A percentile compares a stretch with the other conserved stretches of the same genome.
Evolutionary conservation across 2,329 filamentous ascomycete genomes (phyloP).

Genomic region (Xylaria sp.): DNA sequence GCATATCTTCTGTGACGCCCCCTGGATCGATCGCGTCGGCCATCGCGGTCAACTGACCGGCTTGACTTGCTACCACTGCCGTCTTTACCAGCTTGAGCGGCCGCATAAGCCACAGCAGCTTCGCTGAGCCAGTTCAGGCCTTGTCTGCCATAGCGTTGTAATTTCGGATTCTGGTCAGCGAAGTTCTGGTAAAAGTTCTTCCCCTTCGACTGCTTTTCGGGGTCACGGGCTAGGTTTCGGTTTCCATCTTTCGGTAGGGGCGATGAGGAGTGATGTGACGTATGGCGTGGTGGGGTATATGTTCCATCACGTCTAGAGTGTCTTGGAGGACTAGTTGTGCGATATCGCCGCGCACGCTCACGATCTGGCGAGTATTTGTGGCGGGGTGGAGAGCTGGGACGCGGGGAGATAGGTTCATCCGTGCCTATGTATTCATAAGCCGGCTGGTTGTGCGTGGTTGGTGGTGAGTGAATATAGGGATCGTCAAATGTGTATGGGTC

Average conservation of each 20-base stretch:
- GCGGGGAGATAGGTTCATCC: slow-evolving; percentile 39
- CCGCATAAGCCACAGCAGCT: slow-evolving; percentile 46
- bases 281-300: slow-evolving; percentile 22
- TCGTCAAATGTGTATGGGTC: slow-evolving; percentile 47
- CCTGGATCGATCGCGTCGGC: slow-evolving; percentile 31
- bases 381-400: slow-evolving; percentile 28
- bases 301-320: slow-evolving; percentile 35
- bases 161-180: slow-evolving; percentile 39
- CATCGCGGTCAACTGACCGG: slow-evolving; percentile 40
- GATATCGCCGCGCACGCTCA: slow-evolving; percentile 35
- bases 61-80: slow-evolving; percentile 15
- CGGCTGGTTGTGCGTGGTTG: slow-evolving; percentile 27
- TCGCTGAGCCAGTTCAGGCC: slow-evolving; percentile 45
- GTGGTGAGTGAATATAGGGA: slow-evolving; percentile 43
- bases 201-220: slow-evolving; percentile 29
- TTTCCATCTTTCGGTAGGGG: slow-evolving; percentile 34
- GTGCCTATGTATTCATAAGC: slow-evolving; percentile 48
- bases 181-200: slow-evolving; percentile 39
- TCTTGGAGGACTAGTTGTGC: slow-evolving; percentile 45
- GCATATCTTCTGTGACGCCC: slow-evolving; percentile 39
- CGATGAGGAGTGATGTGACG: slow-evolving; percentile 29
- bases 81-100: slow-evolving; percentile 40
- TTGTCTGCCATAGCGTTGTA: slow-evolving; percentile 44
- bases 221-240: slow-evolving; percentile 17
- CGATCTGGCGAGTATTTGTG: slow-evolving; percentile 36